These are phyloP conservation scores for Fusarium pseudonygamai DNA, from an alignment of 2,329 filamentous ascomycete species.

Conservation along the genomic window DNA sequence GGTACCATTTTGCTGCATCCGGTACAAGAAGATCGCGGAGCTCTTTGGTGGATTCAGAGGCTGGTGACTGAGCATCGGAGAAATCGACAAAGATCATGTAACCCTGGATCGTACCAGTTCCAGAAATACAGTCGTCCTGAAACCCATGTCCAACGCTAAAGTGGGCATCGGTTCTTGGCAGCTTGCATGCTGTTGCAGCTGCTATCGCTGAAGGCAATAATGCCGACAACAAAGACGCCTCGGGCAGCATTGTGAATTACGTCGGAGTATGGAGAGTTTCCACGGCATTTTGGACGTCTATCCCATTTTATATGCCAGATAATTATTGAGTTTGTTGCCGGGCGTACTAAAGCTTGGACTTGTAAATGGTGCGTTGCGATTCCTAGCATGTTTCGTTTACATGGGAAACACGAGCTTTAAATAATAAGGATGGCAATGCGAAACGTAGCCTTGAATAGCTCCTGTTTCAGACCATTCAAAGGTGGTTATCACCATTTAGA, in stretches of 20 bases:
- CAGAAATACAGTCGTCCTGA: constrained; percentile 43
- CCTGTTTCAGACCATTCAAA: neutral
- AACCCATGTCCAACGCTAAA: neutral
- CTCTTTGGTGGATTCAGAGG: constrained; percentile 34
- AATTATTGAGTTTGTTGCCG: neutral
- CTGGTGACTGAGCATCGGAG: constrained; percentile 33
- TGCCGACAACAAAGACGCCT: neutral
- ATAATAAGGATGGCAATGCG: neutral
- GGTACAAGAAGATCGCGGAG: constrained; percentile 31
- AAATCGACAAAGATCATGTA: constrained; percentile 53
- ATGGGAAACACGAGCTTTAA: neutral
- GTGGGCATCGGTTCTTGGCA: neutral
- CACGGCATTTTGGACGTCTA: neutral
- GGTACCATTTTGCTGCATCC: constrained; percentile 29
- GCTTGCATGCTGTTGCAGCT: neutral
- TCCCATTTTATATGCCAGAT: neutral
- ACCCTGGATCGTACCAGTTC: constrained; percentile 43
- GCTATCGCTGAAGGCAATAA: neutral
- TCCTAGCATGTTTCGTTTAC: neutral
- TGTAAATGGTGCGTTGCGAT: neutral
- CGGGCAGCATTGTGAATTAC: neutral
- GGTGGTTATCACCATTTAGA: too few relatives aligned
- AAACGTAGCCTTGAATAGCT: neutral
- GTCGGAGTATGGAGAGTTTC: neutral
- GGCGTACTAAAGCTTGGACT: neutral